Conservation (phyloP, 352 stramenopile species). For the Blastocystis sp. region DNA sequence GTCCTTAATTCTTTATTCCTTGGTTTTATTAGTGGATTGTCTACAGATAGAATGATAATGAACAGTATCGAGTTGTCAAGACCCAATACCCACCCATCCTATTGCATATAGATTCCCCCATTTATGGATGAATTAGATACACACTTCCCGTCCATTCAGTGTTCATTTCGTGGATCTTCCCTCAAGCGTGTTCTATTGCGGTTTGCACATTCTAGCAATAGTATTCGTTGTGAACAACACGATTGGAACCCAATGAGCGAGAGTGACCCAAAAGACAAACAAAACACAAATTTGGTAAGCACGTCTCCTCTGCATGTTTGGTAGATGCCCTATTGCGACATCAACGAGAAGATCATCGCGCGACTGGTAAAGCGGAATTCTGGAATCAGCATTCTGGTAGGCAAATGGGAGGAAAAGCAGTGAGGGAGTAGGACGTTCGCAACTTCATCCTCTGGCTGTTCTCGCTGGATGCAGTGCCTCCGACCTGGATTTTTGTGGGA, state of each 20-base stretch:
- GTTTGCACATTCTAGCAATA: no score
- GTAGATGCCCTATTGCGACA: slow-evolving; percentile 54
- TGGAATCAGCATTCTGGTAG: slow-evolving; percentile 32
- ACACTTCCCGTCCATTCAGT: no score
- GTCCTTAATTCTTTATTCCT: no score
- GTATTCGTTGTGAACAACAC: no score
- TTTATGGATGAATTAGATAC: no score
- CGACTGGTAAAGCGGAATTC: slow-evolving; percentile 16
- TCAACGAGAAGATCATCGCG: slow-evolving; percentile 22
- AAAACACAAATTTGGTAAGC: neutral
- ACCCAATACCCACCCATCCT: no score
- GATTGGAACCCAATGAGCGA: neutral
- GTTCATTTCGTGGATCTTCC: no score
- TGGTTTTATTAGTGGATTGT: no score
- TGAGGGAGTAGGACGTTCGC: slow-evolving; percentile 4
- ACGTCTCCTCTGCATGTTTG: neutral
- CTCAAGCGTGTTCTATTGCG: no score
- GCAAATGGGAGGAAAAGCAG: neutral
- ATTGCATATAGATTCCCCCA: no score
- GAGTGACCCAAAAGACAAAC: neutral
- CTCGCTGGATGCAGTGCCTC: slow-evolving; percentile 35
- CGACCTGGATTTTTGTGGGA: slow-evolving; percentile 61
- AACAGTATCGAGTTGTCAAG: no score
- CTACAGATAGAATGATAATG: no score
- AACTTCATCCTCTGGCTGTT: slow-evolving; percentile 65